Conservation (phyloP, 371 early-diverging fungal genomes). For the Globomyces sp. region DNA sequence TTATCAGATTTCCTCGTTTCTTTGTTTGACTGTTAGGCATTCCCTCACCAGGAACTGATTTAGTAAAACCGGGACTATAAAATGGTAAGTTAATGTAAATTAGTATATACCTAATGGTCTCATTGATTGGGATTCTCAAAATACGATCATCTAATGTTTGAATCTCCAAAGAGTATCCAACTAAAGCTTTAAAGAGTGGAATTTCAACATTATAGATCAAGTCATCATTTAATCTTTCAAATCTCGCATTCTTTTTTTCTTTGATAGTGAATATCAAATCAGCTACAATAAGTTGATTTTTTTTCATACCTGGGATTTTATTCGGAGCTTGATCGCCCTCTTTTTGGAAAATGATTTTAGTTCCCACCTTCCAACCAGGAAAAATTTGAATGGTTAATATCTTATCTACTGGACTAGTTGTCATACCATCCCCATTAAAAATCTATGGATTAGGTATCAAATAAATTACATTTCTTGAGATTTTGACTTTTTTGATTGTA, state of each 20-base stretch:
- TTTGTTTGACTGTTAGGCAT: slow-evolving; percentile 44
- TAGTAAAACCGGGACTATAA: slow-evolving; percentile 43
- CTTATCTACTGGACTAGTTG: slow-evolving; percentile 34
- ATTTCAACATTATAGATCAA: slow-evolving; percentile 37
- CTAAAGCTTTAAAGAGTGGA: slow-evolving; percentile 47
- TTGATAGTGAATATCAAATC: slow-evolving; percentile 54
- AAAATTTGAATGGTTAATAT: slow-evolving; percentile 49
- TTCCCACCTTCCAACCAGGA: slow-evolving; percentile 54
- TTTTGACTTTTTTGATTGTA: slow-evolving; percentile 46
- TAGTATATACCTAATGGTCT: slow-evolving; percentile 41
- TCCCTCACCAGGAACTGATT: slow-evolving; percentile 46
- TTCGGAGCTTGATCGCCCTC: slow-evolving; percentile 58
- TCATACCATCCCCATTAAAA: slow-evolving; percentile 41
- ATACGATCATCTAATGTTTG: slow-evolving; percentile 47
- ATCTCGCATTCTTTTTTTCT: slow-evolving; percentile 45
- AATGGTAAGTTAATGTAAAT: too few species aligned
- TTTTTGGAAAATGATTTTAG: slow-evolving; percentile 51
- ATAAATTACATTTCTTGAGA: slow-evolving; percentile 40
- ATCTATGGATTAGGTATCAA: slow-evolving; percentile 24
- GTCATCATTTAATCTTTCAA: slow-evolving; percentile 49
- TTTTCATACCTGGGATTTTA: slow-evolving; percentile 41
- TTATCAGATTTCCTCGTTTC: slow-evolving; percentile 39
- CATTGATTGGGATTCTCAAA: slow-evolving; percentile 49
- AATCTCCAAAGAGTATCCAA: slow-evolving; percentile 40
- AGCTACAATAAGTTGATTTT: slow-evolving; percentile 20